Base-by-base conservation (phyloP, 345 rosid species). In the Eucalyptus tenuipes region DNA sequence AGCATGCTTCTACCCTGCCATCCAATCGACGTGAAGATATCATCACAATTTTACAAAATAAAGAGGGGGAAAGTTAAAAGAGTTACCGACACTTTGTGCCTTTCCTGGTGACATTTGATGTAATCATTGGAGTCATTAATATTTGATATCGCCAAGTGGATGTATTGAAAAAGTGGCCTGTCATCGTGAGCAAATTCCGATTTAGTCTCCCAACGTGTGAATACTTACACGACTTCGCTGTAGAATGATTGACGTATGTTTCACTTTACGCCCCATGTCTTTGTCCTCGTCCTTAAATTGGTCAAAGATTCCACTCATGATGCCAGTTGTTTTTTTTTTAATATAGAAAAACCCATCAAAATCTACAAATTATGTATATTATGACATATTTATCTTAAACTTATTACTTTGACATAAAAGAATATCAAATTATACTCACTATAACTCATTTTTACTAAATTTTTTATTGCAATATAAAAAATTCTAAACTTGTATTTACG, bases 401-500 rank as follows among this genome's bases (percentile, higher is more conserved):
- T 24, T 55, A 9, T 22, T 55, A 55, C 20, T 22, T 22, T 55
- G 6, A 55, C 1, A 55, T 55, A 55, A 55, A 55, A 55, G 24
- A 55, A 55, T 18, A 25, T 22, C 61, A 61, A 61, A 27, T 61
- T 61, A 61, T 27, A 27, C 17, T 6, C 29, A 55, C 29, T 24
- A 24, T 55, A 25, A 55, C 61, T 9, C 61, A 24, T 55, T 55
- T 55, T 0, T 55, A 24, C 29, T 55, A 55, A 24, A 2, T 24
- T 22, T 55, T 53, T 24, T 55, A 1, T 55, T 22, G 13, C 29
- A 25, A 55, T 25, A 4, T 52, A 55, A 55, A 55, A 22, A 55
- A 24, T 4, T 10, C 1, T 0, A 55, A 22, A 55, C 1, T 55
- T 55, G 1, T 55, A 55, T 22, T 22, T 4, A 55, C 24, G 6